Percentiles rank a stretch among this genome's conserved stretches.
Evolutionary conservation across 2,329 filamentous ascomycete genomes (phyloP).

Genomic region (Xylariales sp.): DNA sequence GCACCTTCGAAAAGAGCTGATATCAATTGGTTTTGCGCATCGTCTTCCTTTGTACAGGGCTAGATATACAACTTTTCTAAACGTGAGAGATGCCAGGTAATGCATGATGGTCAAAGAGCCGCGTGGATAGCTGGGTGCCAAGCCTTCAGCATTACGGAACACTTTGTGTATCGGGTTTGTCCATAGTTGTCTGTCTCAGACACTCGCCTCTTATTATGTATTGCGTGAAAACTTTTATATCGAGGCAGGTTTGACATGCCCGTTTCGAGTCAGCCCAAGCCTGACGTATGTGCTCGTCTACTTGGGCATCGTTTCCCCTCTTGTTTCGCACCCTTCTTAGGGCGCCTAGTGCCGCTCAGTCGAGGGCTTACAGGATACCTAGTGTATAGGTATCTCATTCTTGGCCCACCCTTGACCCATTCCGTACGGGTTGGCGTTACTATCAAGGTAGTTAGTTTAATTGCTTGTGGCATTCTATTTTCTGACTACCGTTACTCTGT

Average conservation of each 20-base stretch:
- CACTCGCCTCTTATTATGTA: conserved; percentile 21
- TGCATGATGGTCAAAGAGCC: conserved; percentile 28
- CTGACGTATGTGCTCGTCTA: conserved; percentile 16
- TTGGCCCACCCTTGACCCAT: conserved; percentile 15
- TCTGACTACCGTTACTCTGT: conserved; percentile 1
- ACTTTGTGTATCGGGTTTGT: conserved; percentile 51
- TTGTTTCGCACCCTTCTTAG: conserved; percentile 28
- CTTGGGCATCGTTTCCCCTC: conserved; percentile 13
- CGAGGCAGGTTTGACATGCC: conserved; percentile 18
- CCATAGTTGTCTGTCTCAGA: conserved; percentile 37
- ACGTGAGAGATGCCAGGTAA: not conserved
- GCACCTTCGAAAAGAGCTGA: not conserved
- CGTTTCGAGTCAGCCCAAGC: conserved; percentile 26
- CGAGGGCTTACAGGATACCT: conserved; percentile 7
- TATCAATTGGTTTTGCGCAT: not conserved
- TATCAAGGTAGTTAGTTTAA: not conserved
- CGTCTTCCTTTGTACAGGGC: not conserved
- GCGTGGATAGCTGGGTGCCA: conserved; percentile 23
- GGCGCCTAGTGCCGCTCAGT: conserved; percentile 21
- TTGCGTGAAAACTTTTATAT: conserved; percentile 4
- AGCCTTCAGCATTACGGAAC: conserved; percentile 48
- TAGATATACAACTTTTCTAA: not conserved
- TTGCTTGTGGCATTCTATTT: not conserved
- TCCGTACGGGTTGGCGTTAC: not conserved
- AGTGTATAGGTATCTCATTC: conserved; percentile 8